phyloP scores from a whole-genome alignment of 768 basidiomycete species.

The Boletus rubescentipes region DNA sequence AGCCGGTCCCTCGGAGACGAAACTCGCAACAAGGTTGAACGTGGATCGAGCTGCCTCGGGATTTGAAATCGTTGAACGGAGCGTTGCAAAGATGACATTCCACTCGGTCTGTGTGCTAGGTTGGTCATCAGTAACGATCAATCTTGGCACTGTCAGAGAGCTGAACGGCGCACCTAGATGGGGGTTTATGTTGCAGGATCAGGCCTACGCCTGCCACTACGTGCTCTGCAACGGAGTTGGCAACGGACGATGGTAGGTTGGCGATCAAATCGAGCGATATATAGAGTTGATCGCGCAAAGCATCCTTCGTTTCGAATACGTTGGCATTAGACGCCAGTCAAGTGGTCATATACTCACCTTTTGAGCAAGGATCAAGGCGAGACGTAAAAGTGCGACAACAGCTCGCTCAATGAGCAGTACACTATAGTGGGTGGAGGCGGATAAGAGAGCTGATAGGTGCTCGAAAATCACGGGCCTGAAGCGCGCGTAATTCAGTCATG shows the following conservation, averaged over 20 bases:
- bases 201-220: conserved; percentile 78
- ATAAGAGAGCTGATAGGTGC: conserved; percentile 80
- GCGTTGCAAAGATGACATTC: conserved; percentile 86
- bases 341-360: conserved; percentile 48
- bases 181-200: conserved; percentile 72
- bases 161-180: conserved; percentile 50
- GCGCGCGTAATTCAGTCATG: neutral
- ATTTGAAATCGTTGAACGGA: conserved; percentile 82
- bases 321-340: neutral
- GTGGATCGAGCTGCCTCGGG: conserved; percentile 85
- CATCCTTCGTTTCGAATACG: conserved; percentile 46
- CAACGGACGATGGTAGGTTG: conserved; percentile 70
- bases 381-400: conserved; percentile 80
- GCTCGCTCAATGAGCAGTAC: conserved; percentile 91
- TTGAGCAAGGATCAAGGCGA: conserved; percentile 81
- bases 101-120: conserved; percentile 89
- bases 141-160: neutral
- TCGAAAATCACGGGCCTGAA: conserved; percentile 92
- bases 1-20: conserved; percentile 62
- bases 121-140: conserved; percentile 5
- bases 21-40: conserved; percentile 69
- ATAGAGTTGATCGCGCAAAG: conserved; percentile 90
- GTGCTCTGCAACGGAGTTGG: conserved; percentile 87
- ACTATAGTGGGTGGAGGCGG: conserved; percentile 78
- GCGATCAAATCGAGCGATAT: conserved; percentile 90